Evolutionary conservation across 305 asterid genomes (phyloP).

Genomic region (Fraxinus paxiana): DNA sequence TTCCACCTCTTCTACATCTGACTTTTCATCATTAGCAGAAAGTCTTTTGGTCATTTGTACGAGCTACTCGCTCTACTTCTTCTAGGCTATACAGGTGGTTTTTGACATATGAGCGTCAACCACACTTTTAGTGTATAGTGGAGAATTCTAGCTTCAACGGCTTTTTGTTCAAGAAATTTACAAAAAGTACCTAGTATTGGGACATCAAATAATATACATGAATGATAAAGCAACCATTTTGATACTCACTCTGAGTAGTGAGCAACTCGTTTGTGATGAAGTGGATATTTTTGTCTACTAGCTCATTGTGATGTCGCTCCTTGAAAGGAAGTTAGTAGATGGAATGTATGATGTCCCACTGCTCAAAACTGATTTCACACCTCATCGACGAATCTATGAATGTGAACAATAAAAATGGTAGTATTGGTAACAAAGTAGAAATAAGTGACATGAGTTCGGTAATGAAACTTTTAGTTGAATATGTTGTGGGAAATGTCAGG

Average conservation of each 20-base stretch:
- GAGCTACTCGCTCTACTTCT: background rate
- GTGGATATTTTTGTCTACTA: background rate
- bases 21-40: background rate
- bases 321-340: background rate
- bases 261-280: background rate
- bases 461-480: background rate
- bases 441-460: background rate
- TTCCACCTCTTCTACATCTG: background rate
- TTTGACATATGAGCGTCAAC: background rate
- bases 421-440: background rate
- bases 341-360: background rate
- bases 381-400: background rate
- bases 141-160: background rate
- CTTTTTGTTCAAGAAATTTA: background rate
- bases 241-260: background rate
- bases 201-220: background rate
- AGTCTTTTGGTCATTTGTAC: background rate
- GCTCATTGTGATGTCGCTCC: background rate
- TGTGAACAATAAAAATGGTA: background rate
- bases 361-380: background rate
- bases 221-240: background rate
- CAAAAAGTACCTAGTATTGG: background rate
- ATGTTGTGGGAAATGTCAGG: background rate
- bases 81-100: background rate
- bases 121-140: background rate